Base-by-base conservation (phyloP, 2,329 filamentous ascomycete species). In the Fusarium armeniacum region DNA sequence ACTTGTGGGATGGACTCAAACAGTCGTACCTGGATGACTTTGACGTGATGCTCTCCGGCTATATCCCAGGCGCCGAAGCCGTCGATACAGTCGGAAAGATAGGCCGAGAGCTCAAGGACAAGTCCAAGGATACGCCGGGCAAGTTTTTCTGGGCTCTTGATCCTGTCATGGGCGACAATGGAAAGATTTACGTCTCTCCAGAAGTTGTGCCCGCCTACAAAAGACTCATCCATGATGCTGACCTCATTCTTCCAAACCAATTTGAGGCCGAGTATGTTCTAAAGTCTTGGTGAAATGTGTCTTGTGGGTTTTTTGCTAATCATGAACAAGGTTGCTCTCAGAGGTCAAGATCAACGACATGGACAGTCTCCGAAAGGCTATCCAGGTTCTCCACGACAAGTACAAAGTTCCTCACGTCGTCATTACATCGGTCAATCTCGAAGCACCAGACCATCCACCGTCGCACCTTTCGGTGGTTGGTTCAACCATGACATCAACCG, bases 141-240 rank as follows among this genome's bases (percentile, higher is more conserved):
- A 89, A 86, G 46, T 97, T 98, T 83, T 98, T 98, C 81, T 98
- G 95, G 95, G 93, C 97, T 4, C 86, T 99, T 28, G 96, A 99
- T 78, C 96, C 97, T 0, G 96, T 99, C 49, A 99, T 99, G 96
- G 96, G 96, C 32, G 96, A 99, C 78, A 94, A 98, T 75, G 96
- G 94, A 51, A 89, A 87, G 71, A 85, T 99, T 15, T 99, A 99
- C 77, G 95, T 99, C 10, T 92, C 91, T 8, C 90, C 95, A 73
- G 93, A 97, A 69, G 93, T 97, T 5, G 92, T 98, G 18, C 94
- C 94, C 0, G 94, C 92, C 16, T 99, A 98, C 80, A 95, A 93
- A 81, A 84, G 84, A 26, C 84, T 97, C 60, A 83, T 98, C 24
- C 86, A 86, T 36, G 86, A 95, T 74, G 95, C 96, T 4, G 96